Conservation (phyloP, 2,329 filamentous ascomycete species). For the Cryphonectria carpinicola region DNA sequence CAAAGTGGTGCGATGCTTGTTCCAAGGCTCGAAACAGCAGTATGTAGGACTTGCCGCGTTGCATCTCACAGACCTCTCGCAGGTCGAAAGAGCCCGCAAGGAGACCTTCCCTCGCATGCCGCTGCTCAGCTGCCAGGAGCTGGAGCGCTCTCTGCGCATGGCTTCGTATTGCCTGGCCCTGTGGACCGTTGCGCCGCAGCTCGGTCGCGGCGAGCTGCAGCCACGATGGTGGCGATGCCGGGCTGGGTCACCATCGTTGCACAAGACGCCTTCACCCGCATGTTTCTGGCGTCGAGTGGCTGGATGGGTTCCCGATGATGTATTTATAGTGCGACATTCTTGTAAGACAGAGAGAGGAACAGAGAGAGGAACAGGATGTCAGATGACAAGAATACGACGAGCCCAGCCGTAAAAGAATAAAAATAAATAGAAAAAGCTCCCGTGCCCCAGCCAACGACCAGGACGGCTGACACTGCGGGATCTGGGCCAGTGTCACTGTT, state of each 20-base stretch:
- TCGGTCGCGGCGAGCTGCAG: conserved; percentile 10
- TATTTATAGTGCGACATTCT: not conserved
- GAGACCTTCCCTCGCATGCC: not conserved
- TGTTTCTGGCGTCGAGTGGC: not conserved
- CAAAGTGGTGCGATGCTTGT: not conserved
- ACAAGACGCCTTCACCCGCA: not conserved
- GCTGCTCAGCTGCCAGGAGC: not conserved
- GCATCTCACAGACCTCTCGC: not conserved
- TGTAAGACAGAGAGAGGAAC: not conserved
- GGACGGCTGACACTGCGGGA: not conserved
- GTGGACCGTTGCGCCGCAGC: conserved; percentile 9
- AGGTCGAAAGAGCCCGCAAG: not conserved
- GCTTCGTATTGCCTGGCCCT: conserved; percentile 3
- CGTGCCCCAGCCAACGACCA: not conserved
- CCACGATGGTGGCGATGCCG: not conserved
- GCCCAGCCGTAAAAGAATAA: not conserved
- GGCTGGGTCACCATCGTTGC: not conserved
- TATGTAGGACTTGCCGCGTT: not conserved
- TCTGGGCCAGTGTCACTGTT: not conserved
- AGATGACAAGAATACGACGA: not conserved
- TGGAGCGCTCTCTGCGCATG: not conserved
- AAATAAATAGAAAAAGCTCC: not conserved
- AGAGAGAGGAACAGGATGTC: not conserved
- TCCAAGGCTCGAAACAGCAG: not conserved
- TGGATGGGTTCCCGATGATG: not conserved